phyloP scores from a whole-genome alignment of 495 filamentous ascomycete species.

The Glarea lozoyensis region DNA sequence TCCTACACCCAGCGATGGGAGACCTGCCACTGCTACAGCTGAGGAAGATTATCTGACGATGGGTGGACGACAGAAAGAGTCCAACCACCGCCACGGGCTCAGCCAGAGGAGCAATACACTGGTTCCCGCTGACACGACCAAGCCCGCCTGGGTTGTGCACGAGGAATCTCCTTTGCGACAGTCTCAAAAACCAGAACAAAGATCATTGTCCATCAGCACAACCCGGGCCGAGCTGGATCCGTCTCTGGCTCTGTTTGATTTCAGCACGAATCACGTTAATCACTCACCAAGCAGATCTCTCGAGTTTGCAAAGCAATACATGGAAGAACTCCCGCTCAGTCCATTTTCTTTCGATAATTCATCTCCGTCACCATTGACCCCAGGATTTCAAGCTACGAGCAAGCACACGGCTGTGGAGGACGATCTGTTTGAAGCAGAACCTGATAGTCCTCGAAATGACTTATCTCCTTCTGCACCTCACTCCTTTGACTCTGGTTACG shows the following conservation, averaged over 20 bases:
- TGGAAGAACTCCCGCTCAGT: conserved; percentile 22
- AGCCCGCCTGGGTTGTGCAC: conserved; percentile 9
- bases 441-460: conserved; percentile 1
- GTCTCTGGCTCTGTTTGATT: conserved; percentile 10
- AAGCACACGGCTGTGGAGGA: conserved; percentile 39
- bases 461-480: background rate
- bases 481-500: conserved; percentile 17
- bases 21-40: conserved; percentile 1
- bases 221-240: conserved; percentile 2
- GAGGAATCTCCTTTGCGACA: conserved; percentile 15
- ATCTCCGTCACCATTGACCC: conserved; percentile 15
- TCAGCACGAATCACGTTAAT: background rate
- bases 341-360: conserved; percentile 24
- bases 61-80: background rate
- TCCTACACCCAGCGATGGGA: conserved; percentile 23
- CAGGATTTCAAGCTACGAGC: conserved; percentile 33
- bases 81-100: background rate
- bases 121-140: background rate
- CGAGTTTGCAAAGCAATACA: conserved; percentile 18
- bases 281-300: conserved; percentile 7
- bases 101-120: conserved; percentile 10
- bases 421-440: conserved; percentile 35
- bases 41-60: conserved; percentile 12
- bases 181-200: background rate
- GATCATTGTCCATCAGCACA: conserved; percentile 3